A percentile compares a stretch with the other conserved stretches of the same genome.
phyloP scores from a whole-genome alignment of 441 rosid genomes.

The Adansonia grandidieri region DNA sequence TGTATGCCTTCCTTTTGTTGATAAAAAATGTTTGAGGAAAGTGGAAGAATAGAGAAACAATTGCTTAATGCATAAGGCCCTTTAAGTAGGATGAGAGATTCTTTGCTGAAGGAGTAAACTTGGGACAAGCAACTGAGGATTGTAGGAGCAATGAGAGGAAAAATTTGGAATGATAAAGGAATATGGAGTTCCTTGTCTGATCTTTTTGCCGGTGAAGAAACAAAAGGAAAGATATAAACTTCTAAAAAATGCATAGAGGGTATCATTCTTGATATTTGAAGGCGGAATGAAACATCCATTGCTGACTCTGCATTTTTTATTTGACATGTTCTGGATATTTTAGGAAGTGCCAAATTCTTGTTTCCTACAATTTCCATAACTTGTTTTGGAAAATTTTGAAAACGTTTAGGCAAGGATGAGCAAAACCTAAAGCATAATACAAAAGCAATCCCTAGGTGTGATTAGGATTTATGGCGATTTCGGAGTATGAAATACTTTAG shows the following conservation, averaged over 20 bases:
- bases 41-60: not conserved
- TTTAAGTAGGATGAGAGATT: conserved; percentile 6
- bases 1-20: not conserved
- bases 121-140: not conserved
- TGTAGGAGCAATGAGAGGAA: not conserved
- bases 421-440: not conserved
- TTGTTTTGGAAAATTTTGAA: not conserved
- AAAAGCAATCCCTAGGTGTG: not conserved
- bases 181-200: not conserved
- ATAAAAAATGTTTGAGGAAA: not conserved
- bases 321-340: not conserved
- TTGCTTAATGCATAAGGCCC: not conserved
- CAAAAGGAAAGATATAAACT: not conserved
- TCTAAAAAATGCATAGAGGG: not conserved
- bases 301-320: not conserved
- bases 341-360: not conserved
- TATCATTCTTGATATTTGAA: not conserved
- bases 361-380: not conserved
- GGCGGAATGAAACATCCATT: not conserved
- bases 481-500: not conserved
- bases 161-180: not conserved
- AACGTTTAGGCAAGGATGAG: not conserved
- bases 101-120: not conserved
- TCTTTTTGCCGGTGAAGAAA: not conserved
- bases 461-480: not conserved